phyloP scores from a whole-genome alignment of 2,329 filamentous ascomycete genomes.

The Fusarium sarcochroum region DNA sequence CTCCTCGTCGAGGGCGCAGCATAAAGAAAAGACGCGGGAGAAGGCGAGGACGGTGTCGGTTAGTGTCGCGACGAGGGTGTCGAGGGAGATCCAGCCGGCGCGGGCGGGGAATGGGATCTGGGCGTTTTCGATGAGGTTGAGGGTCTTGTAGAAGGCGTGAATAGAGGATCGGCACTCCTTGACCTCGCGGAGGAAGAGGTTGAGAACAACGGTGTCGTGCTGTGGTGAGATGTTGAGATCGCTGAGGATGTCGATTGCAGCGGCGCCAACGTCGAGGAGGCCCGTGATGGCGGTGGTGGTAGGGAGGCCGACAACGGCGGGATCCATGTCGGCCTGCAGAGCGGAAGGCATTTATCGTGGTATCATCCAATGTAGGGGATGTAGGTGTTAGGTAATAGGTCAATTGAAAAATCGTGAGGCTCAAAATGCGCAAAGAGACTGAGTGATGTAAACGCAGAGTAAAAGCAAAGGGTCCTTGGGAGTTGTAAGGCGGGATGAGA shows the following conservation, averaged over 20 bases:
- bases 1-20: conserved; percentile 45
- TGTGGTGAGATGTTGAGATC: conserved; percentile 53
- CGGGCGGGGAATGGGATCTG: conserved; percentile 55
- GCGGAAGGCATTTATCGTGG: conserved; percentile 40
- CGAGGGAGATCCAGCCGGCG: conserved; percentile 53
- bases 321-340: conserved; percentile 44
- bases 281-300: conserved; percentile 56
- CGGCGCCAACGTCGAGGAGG: conserved; percentile 54
- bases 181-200: conserved; percentile 53
- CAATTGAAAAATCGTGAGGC: not conserved
- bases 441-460: not conserved
- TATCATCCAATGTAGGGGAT: conserved; percentile 22
- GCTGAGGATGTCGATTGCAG: conserved; percentile 53
- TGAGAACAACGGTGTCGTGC: conserved; percentile 47
- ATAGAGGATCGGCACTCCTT: conserved; percentile 57
- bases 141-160: conserved; percentile 55
- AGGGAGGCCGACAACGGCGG: conserved; percentile 48
- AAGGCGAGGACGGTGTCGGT: conserved; percentile 56
- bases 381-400: conserved; percentile 7
- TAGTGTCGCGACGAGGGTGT: conserved; percentile 54
- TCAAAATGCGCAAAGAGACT: not conserved
- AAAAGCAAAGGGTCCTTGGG: not conserved
- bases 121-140: conserved; percentile 52
- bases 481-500: conserved; percentile 6
- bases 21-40: conserved; percentile 52